Conservation (phyloP, 2,329 filamentous ascomycete genomes). For the Nigrograna mackinnonii region DNA sequence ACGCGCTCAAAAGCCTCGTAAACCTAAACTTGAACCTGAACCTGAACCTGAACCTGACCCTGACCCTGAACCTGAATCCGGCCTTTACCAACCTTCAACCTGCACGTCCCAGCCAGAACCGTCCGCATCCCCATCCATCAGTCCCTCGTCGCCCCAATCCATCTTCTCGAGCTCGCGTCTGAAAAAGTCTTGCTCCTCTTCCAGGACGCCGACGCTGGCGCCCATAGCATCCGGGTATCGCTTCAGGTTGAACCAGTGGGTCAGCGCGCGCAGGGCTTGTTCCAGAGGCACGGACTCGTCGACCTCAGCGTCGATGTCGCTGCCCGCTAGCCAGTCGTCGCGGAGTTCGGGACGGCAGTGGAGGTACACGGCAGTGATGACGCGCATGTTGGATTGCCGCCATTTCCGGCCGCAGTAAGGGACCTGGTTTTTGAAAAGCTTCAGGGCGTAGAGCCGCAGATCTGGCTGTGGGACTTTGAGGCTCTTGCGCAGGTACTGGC, state of each 20-base stretch:
- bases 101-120: not conserved
- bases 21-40: no score
- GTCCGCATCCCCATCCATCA: not conserved
- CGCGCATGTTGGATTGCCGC: slow-evolving; percentile 97
- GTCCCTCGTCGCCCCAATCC: slow-evolving; percentile 42
- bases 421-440: slow-evolving; percentile 98
- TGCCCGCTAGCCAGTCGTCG: slow-evolving; percentile 92
- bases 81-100: not conserved
- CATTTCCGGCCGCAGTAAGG: slow-evolving; percentile 98
- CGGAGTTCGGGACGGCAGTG: slow-evolving; percentile 90
- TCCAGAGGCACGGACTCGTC: slow-evolving; percentile 91
- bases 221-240: slow-evolving; percentile 80
- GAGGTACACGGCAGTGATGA: slow-evolving; percentile 95
- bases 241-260: slow-evolving; percentile 91
- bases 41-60: no score
- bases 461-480: slow-evolving; percentile 88
- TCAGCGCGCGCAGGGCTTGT: slow-evolving; percentile 84
- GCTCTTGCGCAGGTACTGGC: slow-evolving; percentile 86
- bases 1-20: no score
- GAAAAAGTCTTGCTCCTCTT: slow-evolving; percentile 54
- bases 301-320: slow-evolving; percentile 90
- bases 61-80: no score
- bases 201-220: slow-evolving; percentile 41
- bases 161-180: slow-evolving; percentile 54
- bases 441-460: slow-evolving; percentile 90